phyloP scores from a whole-genome alignment of 2,329 filamentous ascomycete genomes.

The Curvularia sp. region DNA sequence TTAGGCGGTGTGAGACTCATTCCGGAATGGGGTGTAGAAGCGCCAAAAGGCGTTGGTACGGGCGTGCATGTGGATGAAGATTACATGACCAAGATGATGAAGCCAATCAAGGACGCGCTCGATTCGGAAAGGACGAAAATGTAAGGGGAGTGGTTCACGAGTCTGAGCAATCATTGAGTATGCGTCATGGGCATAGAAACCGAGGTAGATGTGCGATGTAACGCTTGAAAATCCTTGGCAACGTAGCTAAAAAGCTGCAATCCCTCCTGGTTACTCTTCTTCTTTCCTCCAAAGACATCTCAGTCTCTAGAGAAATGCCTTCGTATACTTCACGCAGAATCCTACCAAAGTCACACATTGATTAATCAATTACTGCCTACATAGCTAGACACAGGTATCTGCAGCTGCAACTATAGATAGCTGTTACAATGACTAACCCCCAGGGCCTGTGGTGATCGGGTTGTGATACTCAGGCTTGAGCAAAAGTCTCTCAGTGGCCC shows the following conservation, averaged over 20 bases:
- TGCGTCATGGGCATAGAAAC: not conserved
- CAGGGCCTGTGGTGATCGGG: no score
- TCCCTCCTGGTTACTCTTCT: not conserved
- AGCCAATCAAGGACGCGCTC: constrained; percentile 30
- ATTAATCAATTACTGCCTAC: no score
- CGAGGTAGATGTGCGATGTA: not conserved
- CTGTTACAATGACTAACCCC: no score
- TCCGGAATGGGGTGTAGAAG: constrained; percentile 38
- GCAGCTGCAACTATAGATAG: no score
- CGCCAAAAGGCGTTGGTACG: constrained; percentile 30
- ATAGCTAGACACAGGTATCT: no score
- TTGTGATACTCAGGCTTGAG: no score
- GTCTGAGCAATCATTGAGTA: not conserved
- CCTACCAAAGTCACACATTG: no score
- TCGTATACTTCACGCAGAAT: no score
- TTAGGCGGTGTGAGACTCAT: constrained; percentile 29
- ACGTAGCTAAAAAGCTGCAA: not conserved
- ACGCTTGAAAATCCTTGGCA: not conserved
- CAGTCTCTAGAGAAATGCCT: no score
- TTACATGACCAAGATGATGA: constrained; percentile 27
- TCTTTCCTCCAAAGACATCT: not conserved
- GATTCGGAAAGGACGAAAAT: constrained; percentile 27
- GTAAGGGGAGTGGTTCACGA: constrained; percentile 1
- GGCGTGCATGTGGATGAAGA: constrained; percentile 27
- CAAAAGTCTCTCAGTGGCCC: no score